phyloP scores from a whole-genome alignment of 805 yeast genomes.

The Metschnikowia lochheadii region DNA sequence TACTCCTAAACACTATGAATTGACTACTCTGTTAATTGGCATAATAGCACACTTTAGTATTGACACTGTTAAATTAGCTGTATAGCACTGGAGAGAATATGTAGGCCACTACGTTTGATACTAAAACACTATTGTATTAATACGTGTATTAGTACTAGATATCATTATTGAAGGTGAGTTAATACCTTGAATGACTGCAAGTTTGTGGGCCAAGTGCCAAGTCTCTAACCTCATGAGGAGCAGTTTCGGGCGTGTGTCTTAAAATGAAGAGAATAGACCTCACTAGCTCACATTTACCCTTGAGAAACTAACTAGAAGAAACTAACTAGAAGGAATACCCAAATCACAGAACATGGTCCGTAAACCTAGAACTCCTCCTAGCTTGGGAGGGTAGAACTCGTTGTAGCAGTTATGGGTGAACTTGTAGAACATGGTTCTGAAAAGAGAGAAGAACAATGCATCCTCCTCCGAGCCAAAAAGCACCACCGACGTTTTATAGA shows the following conservation, averaged over 20 bases:
- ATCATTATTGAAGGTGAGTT: too few species aligned
- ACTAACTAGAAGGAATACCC: constrained; percentile 63
- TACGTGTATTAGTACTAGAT: too few species aligned
- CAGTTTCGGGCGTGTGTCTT: constrained; percentile 84
- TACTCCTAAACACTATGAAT: too few species aligned
- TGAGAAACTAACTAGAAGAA: constrained; percentile 66
- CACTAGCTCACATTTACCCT: constrained; percentile 77
- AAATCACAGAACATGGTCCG: constrained; percentile 66
- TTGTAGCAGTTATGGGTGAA: constrained; percentile 91
- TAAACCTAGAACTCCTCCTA: constrained; percentile 87
- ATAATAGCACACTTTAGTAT: too few species aligned
- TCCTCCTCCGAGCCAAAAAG: constrained; percentile 66
- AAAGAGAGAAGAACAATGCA: constrained; percentile 67
- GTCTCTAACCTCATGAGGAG: constrained; percentile 76
- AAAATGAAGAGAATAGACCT: constrained; percentile 85
- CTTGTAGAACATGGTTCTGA: constrained; percentile 71
- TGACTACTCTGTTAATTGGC: too few species aligned
- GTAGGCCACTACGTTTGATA: too few species aligned
- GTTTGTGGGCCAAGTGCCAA: constrained; percentile 62
- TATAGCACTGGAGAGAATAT: too few species aligned
- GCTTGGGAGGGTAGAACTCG: constrained; percentile 77
- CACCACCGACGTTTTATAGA: constrained; percentile 57
- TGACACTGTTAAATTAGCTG: too few species aligned
- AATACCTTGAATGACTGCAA: too few species aligned
- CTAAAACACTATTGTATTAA: too few species aligned